Evolutionary conservation across 1,284 basidiomycete species (phyloP), one percentile per base, ranked within the genome.

Genomic region (Marasmius fiardii): DNA sequence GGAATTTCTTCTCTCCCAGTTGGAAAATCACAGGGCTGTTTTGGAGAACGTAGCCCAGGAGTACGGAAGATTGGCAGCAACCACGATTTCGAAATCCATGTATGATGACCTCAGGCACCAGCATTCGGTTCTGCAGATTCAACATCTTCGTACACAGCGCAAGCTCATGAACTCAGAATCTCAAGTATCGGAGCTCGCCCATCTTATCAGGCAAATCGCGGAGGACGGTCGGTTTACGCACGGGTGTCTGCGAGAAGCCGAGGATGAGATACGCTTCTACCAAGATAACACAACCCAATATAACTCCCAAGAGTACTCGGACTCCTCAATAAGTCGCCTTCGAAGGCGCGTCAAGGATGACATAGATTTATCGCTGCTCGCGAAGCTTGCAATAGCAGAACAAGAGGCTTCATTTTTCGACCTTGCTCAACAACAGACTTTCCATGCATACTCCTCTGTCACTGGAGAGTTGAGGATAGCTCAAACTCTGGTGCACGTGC

Each of bases 91-190:
- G 1, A 63, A 66, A 45, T 61, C 71, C 16, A 61, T 59, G 0
- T 74, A 85, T 63, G 68, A 70, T 11, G 60, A 61, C n/a, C 68
- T 83, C 35, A 75, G 77, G 65, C 69, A 74, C 34, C 74, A 81
- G 33, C 66, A 76, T 45, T 52, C 66, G 4, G 62, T 66, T 0
- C 63, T 80, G 21, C 76, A 77, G 55, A 63, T 82, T 23, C 78
- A 74, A 11, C 70, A 73, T 18, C 67, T 75, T 33, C 80, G 84
- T 33, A 70, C 89, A 16, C 81, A 87, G 63, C 79, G 88, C 58
- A 88, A 85, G 64, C 71, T 88, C 5, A 82, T 79, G 33, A 87
- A 87, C 62, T 74, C 85, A 8, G 85, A 89, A 55, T 80, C 70
- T 14, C 86, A 90, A 64, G 85, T 88, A 12, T 66, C 73, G 12